Evolutionary conservation across 2,329 filamentous ascomycete species (phyloP).

Genomic region (Clonostachys rosea): DNA sequence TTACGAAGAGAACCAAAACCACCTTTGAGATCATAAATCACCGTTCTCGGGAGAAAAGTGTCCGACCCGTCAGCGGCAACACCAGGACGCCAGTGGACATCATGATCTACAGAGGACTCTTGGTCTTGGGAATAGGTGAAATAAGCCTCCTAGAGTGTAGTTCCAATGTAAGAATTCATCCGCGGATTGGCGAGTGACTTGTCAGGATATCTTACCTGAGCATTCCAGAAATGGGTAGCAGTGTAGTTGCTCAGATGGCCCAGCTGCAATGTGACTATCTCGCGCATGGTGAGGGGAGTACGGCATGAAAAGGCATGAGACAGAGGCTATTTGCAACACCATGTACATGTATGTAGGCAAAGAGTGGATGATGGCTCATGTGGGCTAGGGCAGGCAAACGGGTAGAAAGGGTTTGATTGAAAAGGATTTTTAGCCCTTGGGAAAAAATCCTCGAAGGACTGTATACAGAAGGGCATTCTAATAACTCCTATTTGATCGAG

Average conservation of each 20-base stretch:
- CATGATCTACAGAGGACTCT: conserved; percentile 32
- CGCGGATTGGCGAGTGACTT: not conserved
- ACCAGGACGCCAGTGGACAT: conserved; percentile 83
- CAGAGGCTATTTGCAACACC: too few species aligned
- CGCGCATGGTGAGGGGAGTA: conserved; percentile 62
- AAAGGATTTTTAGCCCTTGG: too few species aligned
- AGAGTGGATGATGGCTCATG: too few species aligned
- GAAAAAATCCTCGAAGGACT: too few species aligned
- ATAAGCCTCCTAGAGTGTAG: conserved; percentile 73
- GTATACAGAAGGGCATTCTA: too few species aligned
- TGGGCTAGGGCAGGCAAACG: too few species aligned
- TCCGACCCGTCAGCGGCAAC: conserved; percentile 79
- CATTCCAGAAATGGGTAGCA: conserved; percentile 96
- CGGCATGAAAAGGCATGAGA: too few species aligned
- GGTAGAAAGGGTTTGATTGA: too few species aligned
- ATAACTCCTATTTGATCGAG: too few species aligned
- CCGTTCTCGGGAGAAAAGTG: conserved; percentile 84
- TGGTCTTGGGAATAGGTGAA: conserved; percentile 73
- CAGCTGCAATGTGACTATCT: conserved; percentile 90
- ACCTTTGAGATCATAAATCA: conserved; percentile 94
- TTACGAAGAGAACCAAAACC: conserved; percentile 85
- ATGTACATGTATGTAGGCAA: too few species aligned
- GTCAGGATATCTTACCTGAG: conserved; percentile 54
- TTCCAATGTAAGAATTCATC: not conserved
- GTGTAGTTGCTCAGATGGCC: conserved; percentile 91